These are phyloP conservation scores for Colletotrichum orbiculare DNA, from an alignment of 2,329 filamentous ascomycete genomes.

Conservation along the genomic window DNA sequence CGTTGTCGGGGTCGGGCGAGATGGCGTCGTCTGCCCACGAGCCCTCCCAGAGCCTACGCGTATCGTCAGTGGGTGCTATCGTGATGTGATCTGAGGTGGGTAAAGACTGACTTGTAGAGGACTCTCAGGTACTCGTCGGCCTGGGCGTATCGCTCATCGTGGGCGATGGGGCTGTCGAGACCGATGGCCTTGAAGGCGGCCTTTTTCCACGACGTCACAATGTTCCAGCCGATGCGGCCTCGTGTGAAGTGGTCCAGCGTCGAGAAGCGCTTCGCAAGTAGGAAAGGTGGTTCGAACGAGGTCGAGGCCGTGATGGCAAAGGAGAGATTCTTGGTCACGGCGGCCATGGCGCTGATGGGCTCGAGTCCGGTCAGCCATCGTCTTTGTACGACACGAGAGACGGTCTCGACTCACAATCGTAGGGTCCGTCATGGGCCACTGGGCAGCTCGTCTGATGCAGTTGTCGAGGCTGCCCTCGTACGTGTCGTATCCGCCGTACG, in stretches of 20 bases:
- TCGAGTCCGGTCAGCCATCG: conserved; percentile 38
- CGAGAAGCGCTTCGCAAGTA: conserved; percentile 71
- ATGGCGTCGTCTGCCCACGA: conserved; percentile 70
- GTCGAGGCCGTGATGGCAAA: conserved; percentile 74
- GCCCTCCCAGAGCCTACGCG: conserved; percentile 60
- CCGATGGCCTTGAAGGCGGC: conserved; percentile 72
- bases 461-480: conserved; percentile 70
- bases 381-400: background rate
- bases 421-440: conserved; percentile 74
- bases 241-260: conserved; percentile 71
- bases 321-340: conserved; percentile 71
- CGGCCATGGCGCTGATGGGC: conserved; percentile 74
- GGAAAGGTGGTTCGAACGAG: conserved; percentile 70
- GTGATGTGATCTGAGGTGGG: background rate
- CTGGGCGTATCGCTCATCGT: conserved; percentile 70
- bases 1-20: conserved; percentile 61
- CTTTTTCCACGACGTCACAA: conserved; percentile 70
- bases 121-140: conserved; percentile 72
- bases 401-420: conserved; percentile 61
- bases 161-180: conserved; percentile 65
- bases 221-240: conserved; percentile 74
- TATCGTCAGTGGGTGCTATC: background rate
- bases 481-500: conserved; percentile 72
- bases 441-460: conserved; percentile 70
- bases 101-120: conserved; percentile 64